Percentiles rank a stretch among this genome's conserved stretches.
These are phyloP conservation scores for Candida pseudoviswanathii DNA, from an alignment of 1,139 yeast species.

Conservation along the genomic window DNA sequence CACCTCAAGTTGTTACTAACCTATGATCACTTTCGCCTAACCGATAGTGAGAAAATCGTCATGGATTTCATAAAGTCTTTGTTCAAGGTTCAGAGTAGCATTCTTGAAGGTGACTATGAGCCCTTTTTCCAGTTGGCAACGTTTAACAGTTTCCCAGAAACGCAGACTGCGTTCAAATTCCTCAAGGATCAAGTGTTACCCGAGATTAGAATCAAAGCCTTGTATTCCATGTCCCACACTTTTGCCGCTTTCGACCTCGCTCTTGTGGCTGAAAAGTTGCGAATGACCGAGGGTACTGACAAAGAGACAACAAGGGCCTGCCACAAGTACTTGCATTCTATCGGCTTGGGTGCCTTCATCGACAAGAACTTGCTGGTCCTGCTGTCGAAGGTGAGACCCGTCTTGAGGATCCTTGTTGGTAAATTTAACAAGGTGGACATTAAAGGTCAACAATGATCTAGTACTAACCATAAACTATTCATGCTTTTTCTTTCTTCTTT, in stretches of 20 bases:
- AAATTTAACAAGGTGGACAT: conserved; percentile 62
- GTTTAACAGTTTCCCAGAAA: conserved; percentile 31
- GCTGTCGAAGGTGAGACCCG: neutral
- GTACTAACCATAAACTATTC: neutral
- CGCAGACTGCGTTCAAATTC: conserved; percentile 29
- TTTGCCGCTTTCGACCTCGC: conserved; percentile 57
- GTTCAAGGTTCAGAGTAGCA: conserved; percentile 26
- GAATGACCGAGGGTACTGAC: conserved; percentile 31
- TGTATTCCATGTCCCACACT: conserved; percentile 59
- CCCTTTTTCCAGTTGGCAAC: conserved; percentile 37
- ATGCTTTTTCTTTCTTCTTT: neutral
- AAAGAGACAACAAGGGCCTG: neutral
- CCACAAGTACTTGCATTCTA: conserved; percentile 8
- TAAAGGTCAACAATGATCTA: conserved; percentile 73
- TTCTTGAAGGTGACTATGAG: conserved; percentile 51
- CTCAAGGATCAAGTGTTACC: conserved; percentile 45
- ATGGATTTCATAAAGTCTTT: conserved; percentile 25
- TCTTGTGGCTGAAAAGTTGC: conserved; percentile 50
- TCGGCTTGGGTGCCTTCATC: conserved; percentile 31
- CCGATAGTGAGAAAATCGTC: conserved; percentile 22
- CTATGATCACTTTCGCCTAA: conserved; percentile 20
- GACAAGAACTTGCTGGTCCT: neutral
- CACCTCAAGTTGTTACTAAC: conserved; percentile 21
- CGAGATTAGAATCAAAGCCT: conserved; percentile 62
- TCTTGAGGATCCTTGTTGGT: neutral